Evolutionary conservation across 805 yeast species (phyloP).

Genomic region (Hanseniaspora pseudoguilliermondii): DNA sequence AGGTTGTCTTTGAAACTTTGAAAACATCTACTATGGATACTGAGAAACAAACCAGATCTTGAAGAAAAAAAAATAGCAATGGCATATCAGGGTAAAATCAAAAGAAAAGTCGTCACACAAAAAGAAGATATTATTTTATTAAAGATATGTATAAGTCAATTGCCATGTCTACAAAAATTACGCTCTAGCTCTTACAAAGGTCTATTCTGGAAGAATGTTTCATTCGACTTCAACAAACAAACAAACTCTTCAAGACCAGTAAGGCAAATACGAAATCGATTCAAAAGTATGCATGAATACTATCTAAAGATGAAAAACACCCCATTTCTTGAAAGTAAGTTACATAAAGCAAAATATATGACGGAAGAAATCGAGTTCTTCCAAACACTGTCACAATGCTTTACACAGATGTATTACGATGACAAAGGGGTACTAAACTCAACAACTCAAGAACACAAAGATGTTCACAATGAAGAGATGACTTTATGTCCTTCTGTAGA

Average conservation of each 20-base stretch:
- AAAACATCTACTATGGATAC: too few species aligned
- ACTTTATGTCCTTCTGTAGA: background rate
- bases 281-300: background rate
- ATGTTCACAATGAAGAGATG: background rate
- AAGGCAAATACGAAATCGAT: background rate
- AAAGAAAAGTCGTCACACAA: conserved; percentile 26
- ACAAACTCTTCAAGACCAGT: background rate
- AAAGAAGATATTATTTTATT: background rate
- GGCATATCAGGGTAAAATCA: conserved; percentile 20
- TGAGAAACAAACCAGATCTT: too few species aligned
- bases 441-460: background rate
- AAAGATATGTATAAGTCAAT: background rate
- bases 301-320: background rate
- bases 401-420: background rate
- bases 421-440: background rate
- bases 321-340: background rate
- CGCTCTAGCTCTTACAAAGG: background rate
- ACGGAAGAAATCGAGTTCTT: background rate
- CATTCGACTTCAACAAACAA: background rate
- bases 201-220: background rate
- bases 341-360: background rate
- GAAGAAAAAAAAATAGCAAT: background rate
- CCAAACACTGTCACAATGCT: background rate
- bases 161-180: background rate
- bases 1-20: too few species aligned